These are phyloP conservation scores for Piper betle DNA, from an alignment of 164 flowering plant genomes.

Conservation along the genomic window DNA sequence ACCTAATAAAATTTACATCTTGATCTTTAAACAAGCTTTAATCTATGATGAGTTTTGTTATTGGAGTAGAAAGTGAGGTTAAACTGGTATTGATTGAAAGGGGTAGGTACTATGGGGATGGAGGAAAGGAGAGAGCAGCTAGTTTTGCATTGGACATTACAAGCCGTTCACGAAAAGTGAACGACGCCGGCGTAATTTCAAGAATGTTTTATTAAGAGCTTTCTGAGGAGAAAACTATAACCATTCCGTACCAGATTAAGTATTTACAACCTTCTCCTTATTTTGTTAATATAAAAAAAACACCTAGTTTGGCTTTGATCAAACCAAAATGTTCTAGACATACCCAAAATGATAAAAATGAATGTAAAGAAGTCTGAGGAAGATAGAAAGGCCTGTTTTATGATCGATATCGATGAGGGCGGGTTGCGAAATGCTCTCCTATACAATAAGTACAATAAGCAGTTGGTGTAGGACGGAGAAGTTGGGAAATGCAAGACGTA, in stretches of 20 bases:
- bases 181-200: not conserved
- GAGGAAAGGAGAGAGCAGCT: no score
- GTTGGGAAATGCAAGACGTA: slow-evolving; percentile 12
- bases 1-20: not conserved
- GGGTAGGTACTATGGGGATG: no score
- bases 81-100: no score
- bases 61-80: no score
- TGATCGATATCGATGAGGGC: no score
- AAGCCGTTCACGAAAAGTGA: slow-evolving; percentile 1
- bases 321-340: no score
- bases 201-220: not conserved
- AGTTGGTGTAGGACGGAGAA: slow-evolving; percentile 3
- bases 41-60: no score
- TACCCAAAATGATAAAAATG: no score
- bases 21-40: no score
- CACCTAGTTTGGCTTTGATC: no score
- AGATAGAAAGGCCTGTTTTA: not conserved
- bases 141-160: not conserved
- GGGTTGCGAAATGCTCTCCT: slow-evolving; percentile 3
- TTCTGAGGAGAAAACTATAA: not conserved
- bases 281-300: no score
- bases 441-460: slow-evolving; percentile 1
- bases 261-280: no score
- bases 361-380: not conserved
- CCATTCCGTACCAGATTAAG: not conserved